Evolutionary conservation across 768 basidiomycete genomes (phyloP).

Genomic region (Kwoniella sp.): DNA sequence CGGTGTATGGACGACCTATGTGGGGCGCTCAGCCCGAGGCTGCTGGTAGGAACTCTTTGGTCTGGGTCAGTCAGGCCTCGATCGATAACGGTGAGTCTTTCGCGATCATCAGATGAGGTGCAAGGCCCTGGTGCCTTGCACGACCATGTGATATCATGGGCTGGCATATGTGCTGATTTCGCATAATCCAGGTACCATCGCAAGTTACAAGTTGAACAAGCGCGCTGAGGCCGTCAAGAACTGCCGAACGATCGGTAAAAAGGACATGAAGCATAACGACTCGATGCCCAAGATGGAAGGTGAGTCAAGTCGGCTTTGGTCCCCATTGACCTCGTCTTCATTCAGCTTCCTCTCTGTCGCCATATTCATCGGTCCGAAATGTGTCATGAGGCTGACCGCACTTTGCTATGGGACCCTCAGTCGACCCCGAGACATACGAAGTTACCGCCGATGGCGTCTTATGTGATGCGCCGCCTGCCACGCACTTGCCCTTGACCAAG

Average conservation of each 20-base stretch:
- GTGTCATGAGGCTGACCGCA: too few species aligned
- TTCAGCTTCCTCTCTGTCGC: neutral
- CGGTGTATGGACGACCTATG: slow-evolving; percentile 83
- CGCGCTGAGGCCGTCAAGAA: slow-evolving; percentile 71
- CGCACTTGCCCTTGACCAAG: slow-evolving; percentile 67
- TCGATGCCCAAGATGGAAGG: slow-evolving; percentile 72
- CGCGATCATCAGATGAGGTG: neutral
- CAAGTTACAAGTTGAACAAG: slow-evolving; percentile 72
- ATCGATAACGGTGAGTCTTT: slow-evolving; percentile 60
- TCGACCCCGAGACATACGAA: slow-evolving; percentile 90
- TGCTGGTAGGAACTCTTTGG: slow-evolving; percentile 79
- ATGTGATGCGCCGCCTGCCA: slow-evolving; percentile 75
- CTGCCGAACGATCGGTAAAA: slow-evolving; percentile 77
- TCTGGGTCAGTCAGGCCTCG: slow-evolving; percentile 80
- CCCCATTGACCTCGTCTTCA: neutral
- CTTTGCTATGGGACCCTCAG: too few species aligned
- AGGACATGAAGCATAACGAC: slow-evolving; percentile 92
- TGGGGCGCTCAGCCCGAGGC: slow-evolving; percentile 80
- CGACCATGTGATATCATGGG: neutral
- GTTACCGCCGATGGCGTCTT: slow-evolving; percentile 79
- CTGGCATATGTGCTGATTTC: neutral
- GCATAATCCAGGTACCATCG: slow-evolving; percentile 63
- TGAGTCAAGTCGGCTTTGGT: slow-evolving; percentile 26
- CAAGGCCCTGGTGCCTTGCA: neutral
- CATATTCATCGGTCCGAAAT: neutral